These are phyloP conservation scores for Dactylonectria macrodidyma DNA, from an alignment of 2,329 filamentous ascomycete species.

Conservation along the genomic window DNA sequence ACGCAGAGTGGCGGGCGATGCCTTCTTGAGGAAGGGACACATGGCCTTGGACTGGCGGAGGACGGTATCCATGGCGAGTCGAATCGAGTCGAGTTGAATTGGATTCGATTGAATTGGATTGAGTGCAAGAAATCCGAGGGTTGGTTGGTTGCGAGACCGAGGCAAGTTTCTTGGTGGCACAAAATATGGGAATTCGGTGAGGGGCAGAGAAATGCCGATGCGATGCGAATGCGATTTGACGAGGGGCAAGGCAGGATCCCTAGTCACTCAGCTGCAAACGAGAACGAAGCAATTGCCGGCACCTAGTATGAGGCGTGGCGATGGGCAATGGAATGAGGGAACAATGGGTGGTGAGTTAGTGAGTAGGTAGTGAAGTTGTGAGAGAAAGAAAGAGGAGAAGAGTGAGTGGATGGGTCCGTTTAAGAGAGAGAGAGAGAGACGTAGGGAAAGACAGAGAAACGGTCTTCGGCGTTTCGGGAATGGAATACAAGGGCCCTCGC, in stretches of 20 bases:
- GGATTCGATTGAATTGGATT: not conserved
- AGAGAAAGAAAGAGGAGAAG: slow-evolving; percentile 30
- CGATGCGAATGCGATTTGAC: slow-evolving; percentile 10
- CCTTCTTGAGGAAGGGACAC: slow-evolving; percentile 97
- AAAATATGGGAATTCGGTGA: not conserved
- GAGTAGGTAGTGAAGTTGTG: slow-evolving; percentile 4
- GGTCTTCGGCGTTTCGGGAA: slow-evolving; percentile 44
- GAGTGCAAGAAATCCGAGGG: not conserved
- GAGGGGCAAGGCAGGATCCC: slow-evolving; percentile 10
- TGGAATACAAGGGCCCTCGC: slow-evolving; percentile 25
- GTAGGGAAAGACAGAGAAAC: slow-evolving; percentile 19
- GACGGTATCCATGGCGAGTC: slow-evolving; percentile 84
- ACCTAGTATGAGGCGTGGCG: not conserved
- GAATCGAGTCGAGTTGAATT: slow-evolving; percentile 23
- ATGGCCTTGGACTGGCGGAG: slow-evolving; percentile 96
- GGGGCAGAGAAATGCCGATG: slow-evolving; percentile 7
- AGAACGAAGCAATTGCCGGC: slow-evolving; percentile 20
- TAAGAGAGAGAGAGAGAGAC: slow-evolving; percentile 32
- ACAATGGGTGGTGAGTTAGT: not conserved
- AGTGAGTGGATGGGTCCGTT: not conserved
- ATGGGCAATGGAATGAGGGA: not conserved
- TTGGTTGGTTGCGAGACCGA: not conserved
- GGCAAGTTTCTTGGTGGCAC: not conserved
- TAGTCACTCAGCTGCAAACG: slow-evolving; percentile 20
- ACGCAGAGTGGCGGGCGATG: slow-evolving; percentile 91